phyloP scores from a whole-genome alignment of 208 protist species.

The Leishmania braziliensis region DNA sequence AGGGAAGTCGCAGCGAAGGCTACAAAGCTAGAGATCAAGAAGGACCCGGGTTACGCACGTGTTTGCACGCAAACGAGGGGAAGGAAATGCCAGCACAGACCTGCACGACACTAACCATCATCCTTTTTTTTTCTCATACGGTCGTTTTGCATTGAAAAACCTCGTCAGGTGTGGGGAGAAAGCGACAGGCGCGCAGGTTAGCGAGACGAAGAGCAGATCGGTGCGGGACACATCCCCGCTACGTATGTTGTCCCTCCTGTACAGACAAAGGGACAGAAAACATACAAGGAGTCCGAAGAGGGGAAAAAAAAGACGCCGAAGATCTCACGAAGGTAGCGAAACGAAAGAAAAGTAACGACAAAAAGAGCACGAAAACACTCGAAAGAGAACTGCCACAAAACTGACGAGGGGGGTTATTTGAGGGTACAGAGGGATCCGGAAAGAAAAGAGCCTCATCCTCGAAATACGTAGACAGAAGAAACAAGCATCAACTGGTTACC shows the following conservation, averaged over 20 bases:
- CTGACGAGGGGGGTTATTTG: too few relatives aligned
- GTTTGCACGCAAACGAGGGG: not conserved
- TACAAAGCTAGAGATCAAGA: not conserved
- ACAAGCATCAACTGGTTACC: not conserved
- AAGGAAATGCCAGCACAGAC: not conserved
- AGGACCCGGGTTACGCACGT: not conserved
- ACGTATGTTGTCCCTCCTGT: not conserved
- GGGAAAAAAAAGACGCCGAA: not conserved
- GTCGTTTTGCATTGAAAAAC: not conserved
- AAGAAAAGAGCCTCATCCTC: not conserved
- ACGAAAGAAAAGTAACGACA: conserved; percentile 12
- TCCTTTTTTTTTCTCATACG: not conserved
- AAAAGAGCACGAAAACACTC: too few relatives aligned
- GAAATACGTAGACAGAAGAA: not conserved
- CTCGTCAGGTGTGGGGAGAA: not conserved
- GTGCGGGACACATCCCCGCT: not conserved
- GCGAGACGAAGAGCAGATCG: not conserved
- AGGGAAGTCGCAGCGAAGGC: not conserved
- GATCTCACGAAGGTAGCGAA: not conserved
- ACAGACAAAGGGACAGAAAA: not conserved
- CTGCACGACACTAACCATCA: not conserved
- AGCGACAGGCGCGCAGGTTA: not conserved
- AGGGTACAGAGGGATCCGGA: not conserved
- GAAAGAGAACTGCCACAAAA: too few relatives aligned
- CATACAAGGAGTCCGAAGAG: not conserved